Evolutionary conservation across 345 rosid genomes (phyloP), one percentile per base, ranked within the genome.

Genomic region (Erucastrum elatum): DNA sequence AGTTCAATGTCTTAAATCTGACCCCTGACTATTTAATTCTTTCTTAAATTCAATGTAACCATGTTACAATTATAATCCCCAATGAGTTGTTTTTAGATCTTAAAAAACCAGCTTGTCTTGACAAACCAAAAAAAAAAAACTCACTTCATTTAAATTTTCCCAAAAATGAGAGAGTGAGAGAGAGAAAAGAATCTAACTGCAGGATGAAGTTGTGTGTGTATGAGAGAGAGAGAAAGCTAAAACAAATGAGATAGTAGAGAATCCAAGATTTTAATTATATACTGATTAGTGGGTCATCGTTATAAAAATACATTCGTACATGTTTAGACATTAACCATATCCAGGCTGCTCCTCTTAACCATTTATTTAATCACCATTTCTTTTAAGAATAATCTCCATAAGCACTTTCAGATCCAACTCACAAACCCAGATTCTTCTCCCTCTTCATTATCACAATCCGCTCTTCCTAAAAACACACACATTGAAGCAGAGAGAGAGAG

Each of bases 371-470:
- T 76, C 71, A 78, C 68, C 81, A 70, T 68, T 82, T 72, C 21
- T 1, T 0, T 8, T 0, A 6, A 35, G 56, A n/a, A 64, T 39
- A 41, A 70, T 56, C 72, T 75, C 58, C 83, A 79, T 83, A 64
- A 80, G 80, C 64, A 81, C 82, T 78, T 72, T 60, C 84, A 84
- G 88, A 87, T 87, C 91, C 90, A 87, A 84, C 89, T 84, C 86
- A 80, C 72, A 75, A 82, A 68, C 66, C 68, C 72, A 84, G 88
- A 85, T 88, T 88, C 88, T 75, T 70, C 63, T 53, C 85, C 81
- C 31, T n/a, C 79, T 37, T 66, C 77, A 64, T 81, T 74, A 80
- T 67, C 77, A 55, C 86, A 86, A 77, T 87, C 87, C 78, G 86
- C 79, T 82, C 77, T 78, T 73, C 77, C 73, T 78, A 13, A 33